Evolutionary conservation across 805 yeast species (phyloP).

Genomic region (Blastobotrys terrestris): DNA sequence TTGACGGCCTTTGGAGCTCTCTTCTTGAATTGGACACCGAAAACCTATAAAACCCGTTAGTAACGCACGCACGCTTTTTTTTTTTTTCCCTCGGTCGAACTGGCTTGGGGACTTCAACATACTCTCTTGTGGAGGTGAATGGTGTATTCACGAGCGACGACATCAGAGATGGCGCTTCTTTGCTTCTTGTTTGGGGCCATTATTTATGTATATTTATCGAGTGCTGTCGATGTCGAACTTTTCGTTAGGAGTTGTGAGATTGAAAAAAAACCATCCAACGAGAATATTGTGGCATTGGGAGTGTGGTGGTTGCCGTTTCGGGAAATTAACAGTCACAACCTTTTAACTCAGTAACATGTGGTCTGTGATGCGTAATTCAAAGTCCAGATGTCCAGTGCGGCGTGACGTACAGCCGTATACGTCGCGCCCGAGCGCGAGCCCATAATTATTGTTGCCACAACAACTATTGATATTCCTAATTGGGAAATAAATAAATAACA

Average conservation of each 20-base stretch:
- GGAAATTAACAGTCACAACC: background rate
- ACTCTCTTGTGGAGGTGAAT: slow-evolving; percentile 99
- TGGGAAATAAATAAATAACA: slow-evolving; percentile 22
- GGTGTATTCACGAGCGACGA: slow-evolving; percentile 99
- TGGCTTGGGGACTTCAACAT: slow-evolving; percentile 44
- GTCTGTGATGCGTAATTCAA: no score
- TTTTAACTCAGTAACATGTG: no score
- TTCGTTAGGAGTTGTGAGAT: background rate
- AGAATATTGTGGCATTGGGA: background rate
- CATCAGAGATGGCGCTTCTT: slow-evolving; percentile 90
- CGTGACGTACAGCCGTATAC: background rate
- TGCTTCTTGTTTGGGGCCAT: slow-evolving; percentile 38
- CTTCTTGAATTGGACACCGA: slow-evolving; percentile 98
- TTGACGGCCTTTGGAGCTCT: slow-evolving; percentile 99
- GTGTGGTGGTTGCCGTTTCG: background rate
- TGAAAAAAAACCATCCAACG: background rate
- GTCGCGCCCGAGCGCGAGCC: background rate
- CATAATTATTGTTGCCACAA: background rate
- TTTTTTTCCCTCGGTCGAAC: background rate
- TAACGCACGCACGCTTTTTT: background rate
- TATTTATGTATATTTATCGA: slow-evolving; percentile 15
- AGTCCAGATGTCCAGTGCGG: background rate
- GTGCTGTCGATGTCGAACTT: slow-evolving; percentile 10
- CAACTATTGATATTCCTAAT: slow-evolving; percentile 14
- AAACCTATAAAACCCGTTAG: slow-evolving; percentile 28